These are phyloP conservation scores for Leccinum boreale DNA, from an alignment of 768 basidiomycete species.

Conservation along the genomic window DNA sequence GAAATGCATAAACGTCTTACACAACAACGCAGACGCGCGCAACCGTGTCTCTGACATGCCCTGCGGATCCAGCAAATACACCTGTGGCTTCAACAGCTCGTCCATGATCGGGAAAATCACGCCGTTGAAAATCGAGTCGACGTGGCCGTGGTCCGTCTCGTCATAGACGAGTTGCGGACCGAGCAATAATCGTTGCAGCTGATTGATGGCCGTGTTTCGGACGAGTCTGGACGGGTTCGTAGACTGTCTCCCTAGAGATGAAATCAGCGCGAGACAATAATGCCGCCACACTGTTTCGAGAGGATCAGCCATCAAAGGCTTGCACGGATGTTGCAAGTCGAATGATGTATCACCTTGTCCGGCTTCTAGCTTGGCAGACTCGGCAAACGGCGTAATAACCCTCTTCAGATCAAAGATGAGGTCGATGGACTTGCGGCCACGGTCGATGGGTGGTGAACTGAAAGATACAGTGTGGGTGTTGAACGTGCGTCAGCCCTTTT, in stretches of 20 bases:
- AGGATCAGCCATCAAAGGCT: conserved; percentile 4
- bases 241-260: conserved; percentile 75
- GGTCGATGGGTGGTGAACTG: conserved; percentile 74
- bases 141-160: conserved; percentile 54
- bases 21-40: conserved; percentile 83
- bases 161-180: conserved; percentile 68
- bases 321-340: not conserved
- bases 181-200: conserved; percentile 81
- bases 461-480: not conserved
- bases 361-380: conserved; percentile 40
- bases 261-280: conserved; percentile 70
- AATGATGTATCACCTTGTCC: conserved; percentile 24
- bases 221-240: conserved; percentile 82
- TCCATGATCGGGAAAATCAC: conserved; percentile 91
- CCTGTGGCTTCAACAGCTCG: conserved; percentile 82
- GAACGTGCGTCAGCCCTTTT: not conserved
- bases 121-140: conserved; percentile 77
- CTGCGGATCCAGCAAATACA: conserved; percentile 71
- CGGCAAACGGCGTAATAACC: conserved; percentile 57
- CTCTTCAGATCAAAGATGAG: conserved; percentile 71
- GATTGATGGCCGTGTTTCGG: conserved; percentile 73
- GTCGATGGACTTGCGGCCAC: conserved; percentile 83
- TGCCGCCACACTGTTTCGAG: conserved; percentile 68
- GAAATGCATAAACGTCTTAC: conserved; percentile 95
- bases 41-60: conserved; percentile 92